Base-by-base conservation (phyloP, 2,329 filamentous ascomycete genomes). In the Tolypocladium nubicola region DNA sequence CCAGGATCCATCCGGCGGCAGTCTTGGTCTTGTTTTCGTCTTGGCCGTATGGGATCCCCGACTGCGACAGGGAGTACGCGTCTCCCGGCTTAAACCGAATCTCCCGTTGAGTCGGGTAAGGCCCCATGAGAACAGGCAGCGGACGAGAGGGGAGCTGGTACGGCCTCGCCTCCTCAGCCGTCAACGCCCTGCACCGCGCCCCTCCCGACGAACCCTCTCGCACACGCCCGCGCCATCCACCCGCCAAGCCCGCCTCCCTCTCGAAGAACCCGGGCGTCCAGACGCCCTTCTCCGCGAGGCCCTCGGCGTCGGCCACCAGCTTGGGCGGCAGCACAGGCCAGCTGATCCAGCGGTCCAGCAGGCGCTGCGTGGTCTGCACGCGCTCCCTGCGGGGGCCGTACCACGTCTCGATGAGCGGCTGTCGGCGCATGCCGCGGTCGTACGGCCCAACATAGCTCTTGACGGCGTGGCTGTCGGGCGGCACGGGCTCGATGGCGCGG, bases 1-100 rank as follows among this genome's bases (percentile, higher is more conserved):
- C 78, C 16, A 85, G 63, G 61, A 83, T 69, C 79, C 79, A 83
- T 4, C 79, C 80, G 67, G 61, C 72, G 61, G 62, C 64, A 35
- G 60, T 54, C n/a, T 66, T 67, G 38, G 60, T 56, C 13, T 61
- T 58, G 8, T 58, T 53, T 1, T 62, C 55, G n/a, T 70, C 63
- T 11, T 65, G 59, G 6, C 67, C 61, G 23, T 69, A 60, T 0
- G 70, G 67, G 10, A 73, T 52, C 0, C 71, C 70, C 0, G 62
- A 61, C 9, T 71, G 64, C 2, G 65, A 65, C 30, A 72, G 49
- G 0, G 65, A 38, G 57, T 63, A 59, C 16, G 63, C 59, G 7
- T 67, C 64, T 1, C 67, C 67, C 0, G 68, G 64, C 1, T 61
- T 59, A 52, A 74, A 67, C 5, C 55, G 57, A 11, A 69, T 43